Base-by-base conservation (phyloP, 345 rosid genomes). In the Noccaea bulbosa region DNA sequence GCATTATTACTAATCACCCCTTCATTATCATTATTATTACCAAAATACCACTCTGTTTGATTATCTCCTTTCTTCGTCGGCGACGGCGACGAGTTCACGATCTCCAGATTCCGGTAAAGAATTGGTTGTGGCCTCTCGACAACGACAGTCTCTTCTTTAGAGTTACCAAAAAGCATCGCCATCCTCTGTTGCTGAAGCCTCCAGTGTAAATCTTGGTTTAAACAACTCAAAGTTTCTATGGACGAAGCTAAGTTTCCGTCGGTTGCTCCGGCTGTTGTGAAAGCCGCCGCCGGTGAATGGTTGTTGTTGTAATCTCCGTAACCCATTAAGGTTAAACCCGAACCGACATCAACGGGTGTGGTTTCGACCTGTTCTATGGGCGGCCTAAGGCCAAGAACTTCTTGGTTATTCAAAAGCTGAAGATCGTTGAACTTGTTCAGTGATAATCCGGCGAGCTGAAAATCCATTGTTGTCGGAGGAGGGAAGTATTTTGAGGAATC, bases 151-250 rank as follows among this genome's bases (percentile, higher is more conserved):
- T 82, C 83, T 30, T 75, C 86, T 1, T 76, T 69, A 7, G 67
- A 63, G 35, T 66, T 83, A 2, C 86, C 88, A 33, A 83, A 84
- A 32, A 92, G 86, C 89, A 83, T 76, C 2, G 80, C 71, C 73
- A 95, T 77, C 73, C 99, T 82, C 72, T 95, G 98, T 73, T 95
- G 98, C 83, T 95, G 99, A 72, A 95, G 79, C 80, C 90, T 95
- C 99, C 97, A 92, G 84, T 91, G 99, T 75, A 95, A 83, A 83
- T 95, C 97, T 70, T 92, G 98, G 84, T 95, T 95, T 56, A 95
- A 82, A 46, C 85, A 88, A 56, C 98, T 89, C 81, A 94, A 71
- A 51, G 99, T 89, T 69, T 91, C 98, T 47, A 95, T 92, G 2
- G 99, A 92, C 56, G 92, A 81, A 3, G 93, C 96, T 33, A 95